Conservation (phyloP, 73 alveolate species). For the Effrenium voratum region DNA sequence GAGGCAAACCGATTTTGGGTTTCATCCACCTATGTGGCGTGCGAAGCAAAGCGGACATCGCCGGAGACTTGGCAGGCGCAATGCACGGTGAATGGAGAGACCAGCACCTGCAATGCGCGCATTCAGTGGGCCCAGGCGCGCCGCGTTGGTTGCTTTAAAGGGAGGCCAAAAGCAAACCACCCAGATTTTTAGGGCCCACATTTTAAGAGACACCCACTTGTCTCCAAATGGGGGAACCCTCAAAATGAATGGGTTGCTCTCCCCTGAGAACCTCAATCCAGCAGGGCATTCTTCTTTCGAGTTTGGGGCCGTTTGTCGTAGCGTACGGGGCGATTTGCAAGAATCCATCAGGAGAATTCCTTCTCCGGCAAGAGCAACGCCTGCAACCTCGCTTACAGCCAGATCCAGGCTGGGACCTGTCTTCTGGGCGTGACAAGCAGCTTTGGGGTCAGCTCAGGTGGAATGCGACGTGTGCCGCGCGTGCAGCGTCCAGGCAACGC, state of each 20-base stretch:
- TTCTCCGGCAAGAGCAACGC: slow-evolving; percentile 14
- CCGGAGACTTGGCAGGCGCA: background rate
- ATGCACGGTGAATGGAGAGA: background rate
- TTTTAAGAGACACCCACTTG: too few species aligned
- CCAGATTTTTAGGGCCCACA: background rate
- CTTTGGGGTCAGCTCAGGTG: slow-evolving; percentile 7
- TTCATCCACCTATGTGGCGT: too few species aligned
- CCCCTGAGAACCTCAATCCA: background rate
- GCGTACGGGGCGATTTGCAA: too few species aligned
- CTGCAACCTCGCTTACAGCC: slow-evolving; percentile 70
- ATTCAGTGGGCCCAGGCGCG: slow-evolving; percentile 34
- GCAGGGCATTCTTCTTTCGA: background rate
- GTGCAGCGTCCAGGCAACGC: slow-evolving; percentile 19
- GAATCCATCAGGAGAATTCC: slow-evolving; percentile 15
- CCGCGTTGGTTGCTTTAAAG: too few species aligned
- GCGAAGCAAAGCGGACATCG: too few species aligned
- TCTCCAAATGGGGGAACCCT: too few species aligned
- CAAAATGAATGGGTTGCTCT: too few species aligned
- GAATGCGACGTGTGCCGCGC: slow-evolving; percentile 83
- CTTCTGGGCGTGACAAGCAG: background rate
- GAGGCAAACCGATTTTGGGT: too few species aligned
- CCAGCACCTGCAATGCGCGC: slow-evolving; percentile 37
- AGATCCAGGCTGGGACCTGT: background rate
- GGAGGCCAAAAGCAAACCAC: background rate
- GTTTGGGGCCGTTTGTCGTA: background rate